Percentiles rank a stretch among this genome's conserved stretches.
Conservation (phyloP, 805 yeast species). For the Sporopachydermia lactativora region DNA sequence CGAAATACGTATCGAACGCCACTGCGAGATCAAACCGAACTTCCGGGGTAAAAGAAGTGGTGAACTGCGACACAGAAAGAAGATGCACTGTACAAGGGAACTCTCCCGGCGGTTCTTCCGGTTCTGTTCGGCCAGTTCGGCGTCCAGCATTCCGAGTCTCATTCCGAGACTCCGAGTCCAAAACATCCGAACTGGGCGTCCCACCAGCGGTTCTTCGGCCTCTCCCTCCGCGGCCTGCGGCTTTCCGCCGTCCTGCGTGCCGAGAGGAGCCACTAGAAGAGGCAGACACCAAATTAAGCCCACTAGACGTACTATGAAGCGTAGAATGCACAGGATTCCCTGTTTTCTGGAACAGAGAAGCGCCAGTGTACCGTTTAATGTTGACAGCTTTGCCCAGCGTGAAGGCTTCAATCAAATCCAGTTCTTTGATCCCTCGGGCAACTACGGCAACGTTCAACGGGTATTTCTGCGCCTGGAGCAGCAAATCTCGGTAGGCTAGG, state of each 20-base stretch:
- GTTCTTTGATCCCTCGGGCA: constrained; percentile 49
- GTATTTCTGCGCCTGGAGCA: constrained; percentile 21
- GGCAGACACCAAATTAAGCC: constrained; percentile 4
- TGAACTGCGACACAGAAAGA: not conserved
- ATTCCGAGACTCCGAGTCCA: no score
- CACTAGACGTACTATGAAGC: constrained; percentile 11
- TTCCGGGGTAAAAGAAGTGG: not conserved
- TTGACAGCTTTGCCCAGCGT: constrained; percentile 56
- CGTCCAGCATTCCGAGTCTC: no score
- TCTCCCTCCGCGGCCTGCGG: no score
- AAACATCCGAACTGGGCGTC: no score
- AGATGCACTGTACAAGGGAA: not conserved
- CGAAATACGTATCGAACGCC: constrained; percentile 2
- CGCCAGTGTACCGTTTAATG: constrained; percentile 55
- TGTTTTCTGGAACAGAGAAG: constrained; percentile 35
- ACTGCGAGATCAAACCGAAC: not conserved
- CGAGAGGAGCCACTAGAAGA: no score
- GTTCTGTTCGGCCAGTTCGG: no score
- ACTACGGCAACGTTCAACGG: constrained; percentile 30
- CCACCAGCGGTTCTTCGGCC: no score
- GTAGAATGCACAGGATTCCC: constrained; percentile 21
- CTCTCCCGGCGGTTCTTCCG: no score
- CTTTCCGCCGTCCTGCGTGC: no score
- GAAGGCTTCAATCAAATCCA: constrained; percentile 68
- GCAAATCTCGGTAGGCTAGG: constrained; percentile 33